A percentile compares a stretch with the other conserved stretches of the same genome.
phyloP scores from a whole-genome alignment of 768 basidiomycete species.

The Lyophyllum semitale region DNA sequence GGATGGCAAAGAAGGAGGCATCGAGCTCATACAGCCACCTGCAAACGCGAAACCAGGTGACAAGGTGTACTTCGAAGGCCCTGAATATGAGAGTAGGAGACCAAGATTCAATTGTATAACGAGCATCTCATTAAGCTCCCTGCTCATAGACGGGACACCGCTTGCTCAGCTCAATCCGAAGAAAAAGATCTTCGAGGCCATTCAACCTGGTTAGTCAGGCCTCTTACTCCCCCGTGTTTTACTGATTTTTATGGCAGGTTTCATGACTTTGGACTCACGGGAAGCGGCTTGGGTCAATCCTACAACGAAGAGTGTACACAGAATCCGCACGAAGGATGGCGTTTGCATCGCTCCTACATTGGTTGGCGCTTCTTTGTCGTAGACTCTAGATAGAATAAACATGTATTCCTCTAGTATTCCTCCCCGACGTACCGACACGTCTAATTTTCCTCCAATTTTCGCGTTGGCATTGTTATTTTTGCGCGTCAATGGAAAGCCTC shows the following conservation, averaged over 20 bases:
- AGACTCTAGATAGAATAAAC: conserved; percentile 25
- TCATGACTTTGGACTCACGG: conserved; percentile 82
- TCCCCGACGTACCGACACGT: background rate
- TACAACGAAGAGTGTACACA: conserved; percentile 73
- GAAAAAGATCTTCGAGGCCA: conserved; percentile 98
- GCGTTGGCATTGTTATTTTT: background rate
- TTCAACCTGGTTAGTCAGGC: conserved; percentile 75
- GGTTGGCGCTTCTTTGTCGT: conserved; percentile 92
- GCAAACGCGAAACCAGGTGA: conserved; percentile 87
- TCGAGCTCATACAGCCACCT: conserved; percentile 92
- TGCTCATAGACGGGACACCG: conserved; percentile 54
- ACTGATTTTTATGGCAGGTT: conserved; percentile 46
- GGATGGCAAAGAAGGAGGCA: conserved; percentile 85
- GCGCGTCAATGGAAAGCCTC: background rate
- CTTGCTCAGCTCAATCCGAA: conserved; percentile 93
- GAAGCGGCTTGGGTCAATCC: conserved; percentile 96
- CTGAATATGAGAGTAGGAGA: conserved; percentile 74
- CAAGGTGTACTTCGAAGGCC: conserved; percentile 91
- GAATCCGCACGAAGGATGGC: conserved; percentile 84
- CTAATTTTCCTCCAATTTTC: background rate
- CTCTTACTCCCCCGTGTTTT: background rate
- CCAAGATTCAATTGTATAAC: background rate
- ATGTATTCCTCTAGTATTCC: background rate
- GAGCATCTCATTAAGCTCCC: conserved; percentile 3
- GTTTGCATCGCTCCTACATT: conserved; percentile 79